phyloP scores from a whole-genome alignment of 1,284 basidiomycete genomes.

The Trichosporon sp. region DNA sequence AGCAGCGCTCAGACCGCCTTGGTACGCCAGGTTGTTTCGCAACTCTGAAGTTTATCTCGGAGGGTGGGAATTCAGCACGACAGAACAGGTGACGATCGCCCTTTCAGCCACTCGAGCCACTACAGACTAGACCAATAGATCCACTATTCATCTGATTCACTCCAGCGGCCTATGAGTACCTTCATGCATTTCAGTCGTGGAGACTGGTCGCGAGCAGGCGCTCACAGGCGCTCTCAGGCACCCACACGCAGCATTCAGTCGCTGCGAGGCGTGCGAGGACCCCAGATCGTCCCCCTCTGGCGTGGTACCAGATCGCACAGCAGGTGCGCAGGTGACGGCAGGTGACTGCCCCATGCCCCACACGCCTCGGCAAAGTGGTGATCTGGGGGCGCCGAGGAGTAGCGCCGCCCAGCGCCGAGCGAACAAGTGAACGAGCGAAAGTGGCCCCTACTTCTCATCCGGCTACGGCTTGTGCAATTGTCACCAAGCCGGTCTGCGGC shows the following conservation, averaged over 20 bases:
- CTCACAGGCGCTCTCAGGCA: too few relatives aligned
- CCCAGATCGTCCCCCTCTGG: background rate
- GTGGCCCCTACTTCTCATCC: too few relatives aligned
- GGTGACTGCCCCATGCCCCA: conserved; percentile 4
- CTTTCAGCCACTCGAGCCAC: background rate
- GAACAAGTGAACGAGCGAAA: too few relatives aligned
- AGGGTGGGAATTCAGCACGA: conserved; percentile 3
- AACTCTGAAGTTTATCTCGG: conserved; percentile 6
- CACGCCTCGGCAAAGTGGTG: conserved; percentile 11
- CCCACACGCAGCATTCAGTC: background rate
- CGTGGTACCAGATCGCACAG: background rate
- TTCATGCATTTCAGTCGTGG: conserved; percentile 11
- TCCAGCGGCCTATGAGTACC: background rate
- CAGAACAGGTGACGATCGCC: background rate
- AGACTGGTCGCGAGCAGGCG: background rate
- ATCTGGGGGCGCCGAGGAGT: background rate
- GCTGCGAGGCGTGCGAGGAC: background rate
- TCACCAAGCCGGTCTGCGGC: background rate
- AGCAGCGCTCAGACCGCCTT: background rate
- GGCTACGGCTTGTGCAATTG: background rate
- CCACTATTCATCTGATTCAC: conserved; percentile 17
- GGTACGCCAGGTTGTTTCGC: background rate
- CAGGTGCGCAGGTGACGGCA: background rate
- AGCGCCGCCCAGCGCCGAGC: background rate
- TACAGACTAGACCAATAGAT: conserved; percentile 5